Evolutionary conservation across 495 filamentous ascomycete genomes (phyloP), one percentile per base, ranked within the genome.

Genomic region (Aspergillus avenaceus): DNA sequence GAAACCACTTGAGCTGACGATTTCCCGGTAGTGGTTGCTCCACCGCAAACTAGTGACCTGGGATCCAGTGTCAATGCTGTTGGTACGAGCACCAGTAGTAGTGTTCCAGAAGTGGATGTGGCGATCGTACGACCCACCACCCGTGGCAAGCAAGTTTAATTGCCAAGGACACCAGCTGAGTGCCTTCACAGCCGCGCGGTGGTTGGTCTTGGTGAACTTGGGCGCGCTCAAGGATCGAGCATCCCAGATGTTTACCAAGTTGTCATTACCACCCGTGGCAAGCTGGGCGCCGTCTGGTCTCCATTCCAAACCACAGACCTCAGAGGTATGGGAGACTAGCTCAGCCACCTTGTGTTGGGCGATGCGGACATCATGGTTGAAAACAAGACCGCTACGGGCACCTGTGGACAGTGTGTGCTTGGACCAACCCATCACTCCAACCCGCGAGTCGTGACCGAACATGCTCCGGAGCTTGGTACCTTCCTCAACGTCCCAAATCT

Each of bases 51-150:
- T 90, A 54, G 93, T 99, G 26, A 99, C 93, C 68, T 97, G 93
- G 22, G 89, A 95, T 41, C 93, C 95, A 16, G 93, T 96, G 63
- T 97, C 92, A 71, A 99, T 96, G 79, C 88, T 93, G 83, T 99
- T 99, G 67, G 92, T 92, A 46, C 93, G 85, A 22, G 93, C 93
- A 49, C 93, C 93, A 7, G 93, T 95, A 13, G 93, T 97, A 40
- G 88, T 89, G 77, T 99, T 99, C 93, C 93, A 99, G 82, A 97
- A 99, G 72, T 97, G 95, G 66, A 99, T 99, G 73, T 97, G 87
- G 55, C 90, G 84, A 65, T 97, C 93, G 67, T 96, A 93, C 19
- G 90, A 93, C 44, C 93, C 93, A 57, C 95, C 95, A 26, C 95
- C 93, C 22, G 95, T 97, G 32, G 95, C 93, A 13, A 99, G 86